Conservation (phyloP, 2,329 filamentous ascomycete genomes). For the Fusarium coffeatum region DNA sequence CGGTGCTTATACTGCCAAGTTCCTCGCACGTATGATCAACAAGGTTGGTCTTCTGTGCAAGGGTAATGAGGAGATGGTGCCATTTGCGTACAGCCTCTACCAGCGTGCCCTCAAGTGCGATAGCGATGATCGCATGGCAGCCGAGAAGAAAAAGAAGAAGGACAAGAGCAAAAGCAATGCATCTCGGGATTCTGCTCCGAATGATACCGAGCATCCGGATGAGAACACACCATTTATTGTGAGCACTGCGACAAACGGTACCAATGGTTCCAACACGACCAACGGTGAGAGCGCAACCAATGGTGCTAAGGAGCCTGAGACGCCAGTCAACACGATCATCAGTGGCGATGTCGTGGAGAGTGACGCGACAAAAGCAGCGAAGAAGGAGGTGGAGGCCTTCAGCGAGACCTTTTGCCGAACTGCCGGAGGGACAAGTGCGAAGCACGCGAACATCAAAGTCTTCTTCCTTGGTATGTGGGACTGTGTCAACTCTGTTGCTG, state of each 20-base stretch:
- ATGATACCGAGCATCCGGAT: too few species aligned
- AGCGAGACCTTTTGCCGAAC: slow-evolving; percentile 59
- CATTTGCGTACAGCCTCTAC: slow-evolving; percentile 60
- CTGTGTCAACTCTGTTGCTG: slow-evolving; percentile 62
- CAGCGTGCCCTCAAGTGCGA: slow-evolving; percentile 54
- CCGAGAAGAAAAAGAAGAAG: background rate
- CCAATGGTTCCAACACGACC: background rate
- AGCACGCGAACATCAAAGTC: slow-evolving; percentile 56
- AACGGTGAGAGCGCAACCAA: background rate
- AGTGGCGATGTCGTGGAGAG: slow-evolving; percentile 33
- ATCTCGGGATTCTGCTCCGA: too few species aligned
- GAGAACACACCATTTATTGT: background rate
- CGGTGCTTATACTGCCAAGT: slow-evolving; percentile 64
- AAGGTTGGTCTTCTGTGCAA: slow-evolving; percentile 61
- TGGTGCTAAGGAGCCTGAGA: background rate
- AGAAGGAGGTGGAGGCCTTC: slow-evolving; percentile 57
- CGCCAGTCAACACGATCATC: background rate
- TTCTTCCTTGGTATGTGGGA: slow-evolving; percentile 67
- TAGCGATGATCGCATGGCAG: slow-evolving; percentile 45
- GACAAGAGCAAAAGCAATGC: background rate
- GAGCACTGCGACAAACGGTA: background rate
- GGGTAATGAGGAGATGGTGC: slow-evolving; percentile 65
- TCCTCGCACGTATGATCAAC: slow-evolving; percentile 63
- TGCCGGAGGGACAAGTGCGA: background rate
- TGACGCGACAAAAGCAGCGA: slow-evolving; percentile 32